Evolutionary conservation across 1,139 yeast species (phyloP).

Genomic region (Pichia sp.): DNA sequence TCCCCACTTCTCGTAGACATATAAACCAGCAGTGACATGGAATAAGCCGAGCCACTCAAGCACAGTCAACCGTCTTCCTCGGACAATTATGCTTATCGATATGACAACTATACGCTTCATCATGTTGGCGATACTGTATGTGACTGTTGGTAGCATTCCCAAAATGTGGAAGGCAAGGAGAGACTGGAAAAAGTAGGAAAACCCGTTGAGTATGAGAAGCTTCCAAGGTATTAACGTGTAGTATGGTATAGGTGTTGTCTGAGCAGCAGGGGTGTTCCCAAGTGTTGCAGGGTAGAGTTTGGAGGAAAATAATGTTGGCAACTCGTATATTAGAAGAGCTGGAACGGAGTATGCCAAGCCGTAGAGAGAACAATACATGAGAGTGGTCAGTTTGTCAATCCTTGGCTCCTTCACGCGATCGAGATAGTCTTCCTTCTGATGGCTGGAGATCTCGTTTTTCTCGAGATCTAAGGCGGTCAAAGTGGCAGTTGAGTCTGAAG

Average conservation of each 20-base stretch:
- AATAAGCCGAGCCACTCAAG: conserved; percentile 60
- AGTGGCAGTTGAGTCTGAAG: conserved; percentile 5
- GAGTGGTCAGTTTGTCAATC: conserved; percentile 70
- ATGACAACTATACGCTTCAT: conserved; percentile 85
- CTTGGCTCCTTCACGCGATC: neutral
- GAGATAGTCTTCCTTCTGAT: neutral
- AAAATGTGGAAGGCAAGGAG: conserved; percentile 83
- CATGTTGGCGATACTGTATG: conserved; percentile 85
- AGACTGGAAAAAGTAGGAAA: conserved; percentile 79
- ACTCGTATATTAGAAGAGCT: conserved; percentile 67
- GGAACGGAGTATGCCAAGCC: conserved; percentile 80
- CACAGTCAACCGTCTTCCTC: conserved; percentile 52
- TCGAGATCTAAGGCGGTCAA: conserved; percentile 11
- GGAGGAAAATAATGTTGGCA: conserved; percentile 27
- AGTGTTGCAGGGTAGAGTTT: conserved; percentile 23
- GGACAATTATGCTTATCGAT: conserved; percentile 74
- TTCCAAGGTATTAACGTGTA: conserved; percentile 30
- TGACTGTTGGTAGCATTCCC: conserved; percentile 80
- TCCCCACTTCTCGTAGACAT: conserved; percentile 74
- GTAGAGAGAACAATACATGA: conserved; percentile 74
- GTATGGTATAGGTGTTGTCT: conserved; percentile 16
- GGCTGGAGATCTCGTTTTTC: conserved; percentile 1
- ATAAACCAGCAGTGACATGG: conserved; percentile 40
- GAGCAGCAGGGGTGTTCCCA: conserved; percentile 5
- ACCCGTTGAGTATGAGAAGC: conserved; percentile 50